These are phyloP conservation scores for Debaryomycetaceae sp. DNA, from an alignment of 1,139 yeast genomes.

Conservation along the genomic window DNA sequence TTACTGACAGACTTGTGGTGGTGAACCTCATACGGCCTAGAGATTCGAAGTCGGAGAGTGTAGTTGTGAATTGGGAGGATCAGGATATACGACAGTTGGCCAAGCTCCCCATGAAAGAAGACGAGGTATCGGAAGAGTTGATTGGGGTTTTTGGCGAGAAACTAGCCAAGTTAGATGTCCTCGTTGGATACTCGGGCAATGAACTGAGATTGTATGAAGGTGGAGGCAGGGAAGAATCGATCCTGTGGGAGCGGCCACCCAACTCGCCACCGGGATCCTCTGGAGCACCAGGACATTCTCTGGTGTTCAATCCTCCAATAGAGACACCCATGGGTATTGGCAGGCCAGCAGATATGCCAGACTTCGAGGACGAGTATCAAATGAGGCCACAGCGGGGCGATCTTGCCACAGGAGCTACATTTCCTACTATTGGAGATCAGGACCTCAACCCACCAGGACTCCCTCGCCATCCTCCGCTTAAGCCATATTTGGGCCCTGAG, in stretches of 20 bases:
- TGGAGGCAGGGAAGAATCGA: neutral
- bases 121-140: constrained; percentile 1
- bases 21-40: neutral
- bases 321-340: neutral
- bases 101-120: constrained; percentile 3
- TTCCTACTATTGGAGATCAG: constrained; percentile 44
- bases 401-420: constrained; percentile 4
- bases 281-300: neutral
- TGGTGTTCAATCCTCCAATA: neutral
- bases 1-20: constrained; percentile 2
- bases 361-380: constrained; percentile 57
- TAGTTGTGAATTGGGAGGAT: constrained; percentile 2
- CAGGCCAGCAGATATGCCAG: constrained; percentile 40
- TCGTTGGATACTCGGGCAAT: neutral
- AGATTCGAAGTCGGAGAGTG: neutral
- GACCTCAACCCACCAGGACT: constrained; percentile 53
- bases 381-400: constrained; percentile 15
- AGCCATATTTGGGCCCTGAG: constrained; percentile 35
- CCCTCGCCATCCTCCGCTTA: constrained; percentile 37
- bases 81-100: constrained; percentile 1
- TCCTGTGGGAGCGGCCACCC: neutral
- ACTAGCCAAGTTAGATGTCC: neutral
- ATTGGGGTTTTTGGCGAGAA: constrained; percentile 1
- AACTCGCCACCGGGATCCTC: neutral
- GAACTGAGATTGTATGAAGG: neutral